A percentile compares a stretch with the other conserved stretches of the same genome.
Evolutionary conservation across 2,329 filamentous ascomycete genomes (phyloP).

Genomic region (Colletotrichum cuscutae): DNA sequence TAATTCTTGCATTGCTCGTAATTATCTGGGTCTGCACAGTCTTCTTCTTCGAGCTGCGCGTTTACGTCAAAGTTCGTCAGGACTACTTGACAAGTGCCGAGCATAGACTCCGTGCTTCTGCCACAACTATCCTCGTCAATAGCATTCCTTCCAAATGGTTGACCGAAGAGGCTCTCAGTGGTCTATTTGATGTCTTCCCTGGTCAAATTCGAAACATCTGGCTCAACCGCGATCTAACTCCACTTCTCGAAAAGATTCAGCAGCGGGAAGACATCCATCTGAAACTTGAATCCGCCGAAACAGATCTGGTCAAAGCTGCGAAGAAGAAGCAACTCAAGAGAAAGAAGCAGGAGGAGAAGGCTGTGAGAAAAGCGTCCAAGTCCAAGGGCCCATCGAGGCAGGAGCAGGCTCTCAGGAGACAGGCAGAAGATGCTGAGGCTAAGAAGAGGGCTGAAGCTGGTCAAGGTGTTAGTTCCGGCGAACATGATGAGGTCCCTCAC

Average conservation of each 20-base stretch:
- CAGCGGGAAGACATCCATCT: slow-evolving; percentile 77
- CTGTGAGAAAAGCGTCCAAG: slow-evolving; percentile 63
- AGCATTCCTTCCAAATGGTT: slow-evolving; percentile 94
- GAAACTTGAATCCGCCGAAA: slow-evolving; percentile 83
- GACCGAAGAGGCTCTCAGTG: slow-evolving; percentile 80
- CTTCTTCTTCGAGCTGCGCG: slow-evolving; percentile 85
- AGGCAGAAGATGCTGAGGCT: slow-evolving; percentile 61
- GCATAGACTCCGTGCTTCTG: slow-evolving; percentile 91
- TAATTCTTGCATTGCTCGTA: slow-evolving; percentile 80
- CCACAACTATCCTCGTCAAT: slow-evolving; percentile 93
- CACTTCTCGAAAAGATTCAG: slow-evolving; percentile 85
- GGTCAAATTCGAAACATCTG: slow-evolving; percentile 96
- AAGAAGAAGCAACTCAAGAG: slow-evolving; percentile 83
- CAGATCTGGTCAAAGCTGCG: slow-evolving; percentile 81
- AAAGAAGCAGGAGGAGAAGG: slow-evolving; percentile 71
- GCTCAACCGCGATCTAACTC: slow-evolving; percentile 91
- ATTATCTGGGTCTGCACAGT: slow-evolving; percentile 88
- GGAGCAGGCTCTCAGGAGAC: slow-evolving; percentile 58
- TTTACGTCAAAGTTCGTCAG: slow-evolving; percentile 93
- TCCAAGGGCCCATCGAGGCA: slow-evolving; percentile 61
- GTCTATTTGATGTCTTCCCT: slow-evolving; percentile 94
- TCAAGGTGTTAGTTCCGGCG: slow-evolving; percentile 62
- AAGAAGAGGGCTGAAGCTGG: slow-evolving; percentile 59
- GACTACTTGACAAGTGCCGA: slow-evolving; percentile 95
- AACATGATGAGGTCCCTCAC: slow-evolving; percentile 65